Base-by-base conservation (phyloP, 1,139 yeast genomes). In the Pneumocystis oryctolagi region DNA sequence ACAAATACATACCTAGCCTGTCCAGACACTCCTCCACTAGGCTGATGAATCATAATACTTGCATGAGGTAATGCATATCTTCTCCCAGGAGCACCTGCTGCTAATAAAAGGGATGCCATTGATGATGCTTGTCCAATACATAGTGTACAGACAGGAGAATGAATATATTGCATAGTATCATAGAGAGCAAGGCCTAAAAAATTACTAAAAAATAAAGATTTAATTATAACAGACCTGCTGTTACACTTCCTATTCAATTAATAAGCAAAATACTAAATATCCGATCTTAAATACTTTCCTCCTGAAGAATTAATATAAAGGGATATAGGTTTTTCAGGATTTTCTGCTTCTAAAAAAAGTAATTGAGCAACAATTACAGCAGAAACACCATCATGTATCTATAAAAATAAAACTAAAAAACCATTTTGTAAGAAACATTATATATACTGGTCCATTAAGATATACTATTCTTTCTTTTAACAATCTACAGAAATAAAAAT, bases 91-190 rank as follows among this genome's bases (percentile, higher is more conserved):
- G 67, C 69, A 5, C 76, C 76, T 12, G 72, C 69, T 20, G 72
- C 71, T 6, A 73, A 63, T 35, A 73, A 66, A 30, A 73, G 62
- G 3, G 74, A 71, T 1, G 71, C 76, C 76, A 73, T 73, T 12
- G 74, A 71, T 37, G 73, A 73, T 3, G 75, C 75, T 62, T 73
- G 73, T 2, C 76, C 76, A 9, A 73, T 66, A 59, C 76, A 74
- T 34, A 73, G 72, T 1, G 76, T 73, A 8, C 73, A 71, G 6
- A 73, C 74, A 4, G 74, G 74, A 35, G 73, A 67, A 32, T 67
- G 64, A 59, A 73, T 71, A 62, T 72, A 73, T 64, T 73, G 75
- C 70, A 73, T 73, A 16, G 76, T 73, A 62, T 73, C 76, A 60
- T 73, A 72, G 37, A 73, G 71, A 5, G 75, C 74, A 58, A 73